Percentiles rank a stretch among this genome's conserved stretches.
phyloP scores from a whole-genome alignment of 2,329 filamentous ascomycete genomes.

The Pseudopyricularia javanii region DNA sequence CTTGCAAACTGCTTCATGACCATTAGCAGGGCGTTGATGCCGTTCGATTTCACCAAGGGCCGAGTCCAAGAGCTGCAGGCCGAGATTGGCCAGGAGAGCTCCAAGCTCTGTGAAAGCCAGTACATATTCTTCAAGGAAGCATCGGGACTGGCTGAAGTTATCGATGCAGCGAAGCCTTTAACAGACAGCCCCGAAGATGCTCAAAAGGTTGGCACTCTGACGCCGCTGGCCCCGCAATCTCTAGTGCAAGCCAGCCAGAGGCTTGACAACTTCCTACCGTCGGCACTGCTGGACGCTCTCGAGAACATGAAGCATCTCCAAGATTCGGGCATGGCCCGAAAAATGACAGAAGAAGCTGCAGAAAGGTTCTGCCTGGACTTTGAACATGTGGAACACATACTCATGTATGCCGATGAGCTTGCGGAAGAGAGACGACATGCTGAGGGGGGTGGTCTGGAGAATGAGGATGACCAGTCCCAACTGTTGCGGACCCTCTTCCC shows the following conservation, averaged over 20 bases:
- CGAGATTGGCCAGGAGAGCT: conserved; percentile 39
- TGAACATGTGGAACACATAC: conserved; percentile 41
- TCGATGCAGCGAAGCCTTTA: conserved; percentile 39
- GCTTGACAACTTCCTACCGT: conserved; percentile 84
- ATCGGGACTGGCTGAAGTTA: conserved; percentile 60
- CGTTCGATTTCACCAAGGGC: conserved; percentile 51
- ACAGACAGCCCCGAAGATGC: conserved; percentile 31
- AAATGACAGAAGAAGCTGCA: conserved; percentile 72
- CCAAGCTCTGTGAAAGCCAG: conserved; percentile 53
- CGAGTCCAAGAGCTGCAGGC: conserved; percentile 43
- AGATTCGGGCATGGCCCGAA: conserved; percentile 57
- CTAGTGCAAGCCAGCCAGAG: conserved; percentile 60
- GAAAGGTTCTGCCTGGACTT: conserved; percentile 80
- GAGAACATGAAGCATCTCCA: conserved; percentile 67
- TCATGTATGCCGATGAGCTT: conserved; percentile 29
- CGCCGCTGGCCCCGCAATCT: conserved; percentile 43
- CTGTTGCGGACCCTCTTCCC: conserved; percentile 37
- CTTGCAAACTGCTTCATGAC: conserved; percentile 58
- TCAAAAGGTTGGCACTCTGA: conserved; percentile 38
- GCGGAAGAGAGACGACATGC: conserved; percentile 6
- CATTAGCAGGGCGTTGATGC: conserved; percentile 40
- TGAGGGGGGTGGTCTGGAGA: conserved; percentile 6
- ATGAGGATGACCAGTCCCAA: conserved; percentile 11
- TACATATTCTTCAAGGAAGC: conserved; percentile 58
- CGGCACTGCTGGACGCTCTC: conserved; percentile 82